Conservation (phyloP, 208 protist species). For the Acanthamoeba pearcei region DNA sequence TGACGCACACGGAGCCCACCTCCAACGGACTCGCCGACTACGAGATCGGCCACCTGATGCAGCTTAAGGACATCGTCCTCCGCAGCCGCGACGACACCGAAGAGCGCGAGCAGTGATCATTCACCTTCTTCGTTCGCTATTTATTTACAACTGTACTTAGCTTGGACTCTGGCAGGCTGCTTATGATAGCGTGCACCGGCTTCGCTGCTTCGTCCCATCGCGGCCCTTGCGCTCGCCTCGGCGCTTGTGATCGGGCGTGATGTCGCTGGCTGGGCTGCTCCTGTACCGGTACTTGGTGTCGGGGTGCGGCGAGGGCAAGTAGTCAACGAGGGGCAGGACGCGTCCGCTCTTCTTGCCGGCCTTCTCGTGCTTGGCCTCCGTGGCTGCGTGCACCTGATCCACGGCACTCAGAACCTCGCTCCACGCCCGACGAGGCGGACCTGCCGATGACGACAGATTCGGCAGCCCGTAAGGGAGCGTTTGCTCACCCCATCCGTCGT, state of each 20-base stretch:
- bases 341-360: no score
- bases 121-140: no score
- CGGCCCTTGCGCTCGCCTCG: no score
- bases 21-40: constrained; percentile 42
- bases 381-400: background rate
- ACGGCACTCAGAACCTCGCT: background rate
- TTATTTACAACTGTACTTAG: no score
- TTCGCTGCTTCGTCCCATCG: no score
- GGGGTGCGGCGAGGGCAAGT: background rate
- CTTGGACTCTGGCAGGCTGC: no score
- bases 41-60: constrained; percentile 9
- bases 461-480: no score
- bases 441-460: background rate
- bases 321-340: background rate
- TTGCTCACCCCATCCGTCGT: no score
- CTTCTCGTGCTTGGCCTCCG: background rate
- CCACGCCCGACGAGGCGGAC: background rate
- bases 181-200: no score
- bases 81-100: constrained; percentile 24
- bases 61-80: constrained; percentile 50
- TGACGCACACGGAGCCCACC: constrained; percentile 38
- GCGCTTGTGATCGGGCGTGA: no score
- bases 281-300: no score
- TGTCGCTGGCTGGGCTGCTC: no score
- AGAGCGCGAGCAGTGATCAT: background rate